These are phyloP conservation scores for Podaxis carcinomalis DNA, from an alignment of 768 basidiomycete species.

Conservation along the genomic window DNA sequence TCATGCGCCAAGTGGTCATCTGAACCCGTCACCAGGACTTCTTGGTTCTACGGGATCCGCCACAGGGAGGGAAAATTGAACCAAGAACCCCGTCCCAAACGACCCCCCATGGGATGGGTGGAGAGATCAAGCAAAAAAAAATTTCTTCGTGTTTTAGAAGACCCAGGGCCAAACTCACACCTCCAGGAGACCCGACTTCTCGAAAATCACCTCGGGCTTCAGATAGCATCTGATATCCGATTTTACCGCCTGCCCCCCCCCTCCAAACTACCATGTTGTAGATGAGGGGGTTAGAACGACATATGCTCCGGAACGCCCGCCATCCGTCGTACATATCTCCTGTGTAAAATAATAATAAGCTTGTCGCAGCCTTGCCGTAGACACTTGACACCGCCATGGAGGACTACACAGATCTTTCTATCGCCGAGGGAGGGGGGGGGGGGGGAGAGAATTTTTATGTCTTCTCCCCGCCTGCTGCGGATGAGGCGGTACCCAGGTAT, in stretches of 20 bases:
- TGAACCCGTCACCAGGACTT: conserved; percentile 1
- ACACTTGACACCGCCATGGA: not conserved
- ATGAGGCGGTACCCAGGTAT: not conserved
- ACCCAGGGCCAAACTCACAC: not conserved
- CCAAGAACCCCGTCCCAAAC: not conserved
- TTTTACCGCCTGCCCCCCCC: not conserved
- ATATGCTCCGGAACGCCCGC: not conserved
- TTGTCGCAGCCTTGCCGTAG: not conserved
- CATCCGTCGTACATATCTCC: not conserved
- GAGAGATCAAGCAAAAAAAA: not conserved
- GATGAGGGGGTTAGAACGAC: not conserved
- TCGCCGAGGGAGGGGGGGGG: not conserved
- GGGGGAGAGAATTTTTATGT: not conserved
- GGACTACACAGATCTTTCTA: not conserved
- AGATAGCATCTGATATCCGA: not conserved
- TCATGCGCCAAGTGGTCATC: not conserved
- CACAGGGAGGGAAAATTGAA: not conserved
- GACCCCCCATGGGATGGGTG: too few species aligned
- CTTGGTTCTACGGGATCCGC: not conserved
- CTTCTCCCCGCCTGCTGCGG: not conserved
- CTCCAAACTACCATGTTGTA: not conserved
- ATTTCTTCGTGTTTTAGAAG: not conserved
- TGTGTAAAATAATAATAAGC: not conserved
- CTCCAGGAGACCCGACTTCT: not conserved
- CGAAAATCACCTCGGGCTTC: conserved; percentile 4